phyloP scores from a whole-genome alignment of 106 monocot species.

The Phalaenopsis equestris region DNA sequence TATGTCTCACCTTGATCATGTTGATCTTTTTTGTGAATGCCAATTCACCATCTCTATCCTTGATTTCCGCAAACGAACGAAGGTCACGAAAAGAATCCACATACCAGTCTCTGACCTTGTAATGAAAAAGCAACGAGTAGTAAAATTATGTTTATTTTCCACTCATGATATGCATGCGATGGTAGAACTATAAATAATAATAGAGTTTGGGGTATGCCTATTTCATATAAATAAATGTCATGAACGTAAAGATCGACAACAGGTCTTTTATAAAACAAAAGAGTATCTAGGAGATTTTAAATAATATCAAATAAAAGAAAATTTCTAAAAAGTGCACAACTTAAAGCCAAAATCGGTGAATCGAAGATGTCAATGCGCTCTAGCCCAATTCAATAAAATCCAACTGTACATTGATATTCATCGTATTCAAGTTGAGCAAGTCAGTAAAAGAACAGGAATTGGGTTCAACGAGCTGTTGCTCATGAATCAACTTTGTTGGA shows the following conservation, averaged over 20 bases:
- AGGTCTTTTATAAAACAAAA: too few relatives aligned
- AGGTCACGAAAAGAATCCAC: constrained; percentile 87
- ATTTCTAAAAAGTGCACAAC: background rate
- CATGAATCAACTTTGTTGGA: too few relatives aligned
- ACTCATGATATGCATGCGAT: background rate
- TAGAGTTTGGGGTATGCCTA: background rate
- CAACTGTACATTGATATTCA: background rate
- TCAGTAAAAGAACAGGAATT: too few relatives aligned
- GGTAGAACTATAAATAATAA: background rate
- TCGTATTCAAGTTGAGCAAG: too few relatives aligned
- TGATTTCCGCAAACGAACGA: constrained; percentile 66
- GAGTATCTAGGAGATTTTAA: too few relatives aligned
- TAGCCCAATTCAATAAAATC: background rate
- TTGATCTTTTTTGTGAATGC: constrained; percentile 91
- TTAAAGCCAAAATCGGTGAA: too few relatives aligned
- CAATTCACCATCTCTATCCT: constrained; percentile 39
- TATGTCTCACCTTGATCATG: constrained; percentile 91
- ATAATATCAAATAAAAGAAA: background rate
- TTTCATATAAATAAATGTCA: background rate
- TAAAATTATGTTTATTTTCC: background rate
- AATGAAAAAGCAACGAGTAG: background rate
- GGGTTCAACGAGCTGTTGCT: too few relatives aligned
- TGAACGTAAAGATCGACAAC: background rate
- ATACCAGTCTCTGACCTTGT: constrained; percentile 87
- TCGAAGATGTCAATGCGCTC: background rate